These are phyloP conservation scores for Nitzschia palea DNA, from an alignment of 108 stramenopile genomes.

Conservation along the genomic window DNA sequence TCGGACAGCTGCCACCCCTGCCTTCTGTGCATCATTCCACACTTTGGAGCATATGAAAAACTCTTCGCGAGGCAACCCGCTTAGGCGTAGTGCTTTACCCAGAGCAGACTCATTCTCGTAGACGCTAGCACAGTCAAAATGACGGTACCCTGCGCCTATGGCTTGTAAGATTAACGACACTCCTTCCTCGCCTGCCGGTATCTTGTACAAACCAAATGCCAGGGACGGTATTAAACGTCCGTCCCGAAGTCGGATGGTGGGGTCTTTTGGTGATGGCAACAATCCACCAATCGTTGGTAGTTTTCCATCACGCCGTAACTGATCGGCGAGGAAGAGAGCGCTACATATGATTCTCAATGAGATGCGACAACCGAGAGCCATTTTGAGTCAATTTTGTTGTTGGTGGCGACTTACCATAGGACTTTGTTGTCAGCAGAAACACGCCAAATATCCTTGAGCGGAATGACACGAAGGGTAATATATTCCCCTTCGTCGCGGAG, in stretches of 20 bases:
- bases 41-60: slow-evolving; percentile 89
- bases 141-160: slow-evolving; percentile 80
- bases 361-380: too few relatives aligned
- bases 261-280: neutral
- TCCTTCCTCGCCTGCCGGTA: slow-evolving; percentile 46
- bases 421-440: slow-evolving; percentile 40
- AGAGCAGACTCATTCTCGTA: slow-evolving; percentile 87
- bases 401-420: slow-evolving; percentile 38
- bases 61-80: slow-evolving; percentile 58
- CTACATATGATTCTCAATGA: too few relatives aligned
- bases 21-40: slow-evolving; percentile 90
- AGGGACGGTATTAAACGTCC: slow-evolving; percentile 38
- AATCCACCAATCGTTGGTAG: slow-evolving; percentile 25
- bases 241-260: neutral
- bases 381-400: too few relatives aligned
- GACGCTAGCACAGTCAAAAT: slow-evolving; percentile 87
- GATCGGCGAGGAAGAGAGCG: slow-evolving; percentile 27
- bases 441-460: slow-evolving; percentile 35
- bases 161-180: slow-evolving; percentile 56
- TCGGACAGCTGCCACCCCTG: slow-evolving; percentile 71
- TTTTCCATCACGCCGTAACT: slow-evolving; percentile 32
- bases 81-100: slow-evolving; percentile 67
- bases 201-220: slow-evolving; percentile 65
- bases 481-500: slow-evolving; percentile 37
- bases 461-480: slow-evolving; percentile 38